Base-by-base conservation (phyloP, 2,329 filamentous ascomycete genomes). In the Aspergillus ochraceus region DNA sequence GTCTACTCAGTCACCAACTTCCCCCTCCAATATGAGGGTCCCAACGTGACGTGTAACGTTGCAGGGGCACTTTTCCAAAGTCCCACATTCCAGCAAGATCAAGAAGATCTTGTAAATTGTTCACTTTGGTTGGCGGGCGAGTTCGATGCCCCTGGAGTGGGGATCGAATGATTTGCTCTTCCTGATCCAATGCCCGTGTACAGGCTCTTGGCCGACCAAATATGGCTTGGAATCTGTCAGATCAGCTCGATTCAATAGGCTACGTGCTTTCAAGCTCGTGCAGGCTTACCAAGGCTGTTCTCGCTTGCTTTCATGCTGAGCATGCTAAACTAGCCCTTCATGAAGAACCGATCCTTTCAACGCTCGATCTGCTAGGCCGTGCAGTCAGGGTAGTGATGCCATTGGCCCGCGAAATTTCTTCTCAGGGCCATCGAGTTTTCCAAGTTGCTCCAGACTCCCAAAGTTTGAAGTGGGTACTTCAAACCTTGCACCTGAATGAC, bases 401-500 rank as follows among this genome's bases (percentile, higher is more conserved):
- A 67, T 36, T 51, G 42, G 63, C 53, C 52, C 54, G 14, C 5
- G 24, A 8, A n/a, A 32, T 50, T 47, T 49, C 54, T 45, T 20
- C 10, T 51, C 46, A 32, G 45, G 19, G 29, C 45, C 4, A 30
- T 49, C 24, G 39, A 14, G 50, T 9, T 57, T 20, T 64, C 20
- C 29, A 45, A 45, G 19, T 54, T 47, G 49, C 17, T 54, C 49
- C n/a, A 39, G 42, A 8, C 26, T 54, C 19, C 49, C 39, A 26
- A 49, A 59, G 59, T 29, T 29, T 56, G 19, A 51, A 29, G 58
- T 63, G 60, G 60, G 49, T 52, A 60, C 30, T 57, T 54, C 64
- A 54, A 63, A 58, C 50, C 57, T 42, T 39, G 57, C 30, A 57
- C 54, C 50, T 53, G 52, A 63, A 72, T 71, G 68, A 64, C 62